Percentiles rank a stretch among this genome's conserved stretches.
Conservation (phyloP, 208 protist species). For the Acanthamoeba sp. region DNA sequence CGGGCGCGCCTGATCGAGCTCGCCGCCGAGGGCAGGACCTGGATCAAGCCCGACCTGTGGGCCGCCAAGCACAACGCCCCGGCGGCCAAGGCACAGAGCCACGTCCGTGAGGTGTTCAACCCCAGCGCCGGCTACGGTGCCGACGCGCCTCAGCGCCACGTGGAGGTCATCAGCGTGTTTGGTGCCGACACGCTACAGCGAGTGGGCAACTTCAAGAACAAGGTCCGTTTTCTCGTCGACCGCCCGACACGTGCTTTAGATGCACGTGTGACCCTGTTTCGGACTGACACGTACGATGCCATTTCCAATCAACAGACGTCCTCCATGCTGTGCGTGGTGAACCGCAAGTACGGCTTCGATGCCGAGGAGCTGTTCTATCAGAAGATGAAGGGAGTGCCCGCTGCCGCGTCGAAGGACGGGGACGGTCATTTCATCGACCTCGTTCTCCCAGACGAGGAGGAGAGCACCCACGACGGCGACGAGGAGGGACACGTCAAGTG, state of each 20-base stretch:
- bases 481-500: background rate
- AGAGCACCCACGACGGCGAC: background rate
- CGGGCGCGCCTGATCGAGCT: slow-evolving; percentile 57
- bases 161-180: slow-evolving; percentile 68
- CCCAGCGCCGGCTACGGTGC: background rate
- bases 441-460: slow-evolving; percentile 2
- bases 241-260: no score
- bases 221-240: no score
- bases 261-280: no score
- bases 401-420: background rate
- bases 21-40: background rate
- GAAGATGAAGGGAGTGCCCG: slow-evolving; percentile 20
- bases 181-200: slow-evolving; percentile 39
- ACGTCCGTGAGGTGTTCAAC: slow-evolving; percentile 57
- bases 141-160: background rate
- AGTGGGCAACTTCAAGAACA: slow-evolving; percentile 63
- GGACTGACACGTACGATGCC: no score
- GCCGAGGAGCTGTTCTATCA: slow-evolving; percentile 2
- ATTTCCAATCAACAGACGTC: slow-evolving; percentile 49
- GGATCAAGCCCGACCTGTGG: slow-evolving; percentile 66
- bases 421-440: slow-evolving; percentile 16
- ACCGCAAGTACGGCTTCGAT: slow-evolving; percentile 67
- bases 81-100: slow-evolving; percentile 23
- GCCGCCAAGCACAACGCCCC: slow-evolving; percentile 51
- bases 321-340: slow-evolving; percentile 68